Conservation (phyloP, 352 stramenopile genomes). For the Pythium chondricola region DNA sequence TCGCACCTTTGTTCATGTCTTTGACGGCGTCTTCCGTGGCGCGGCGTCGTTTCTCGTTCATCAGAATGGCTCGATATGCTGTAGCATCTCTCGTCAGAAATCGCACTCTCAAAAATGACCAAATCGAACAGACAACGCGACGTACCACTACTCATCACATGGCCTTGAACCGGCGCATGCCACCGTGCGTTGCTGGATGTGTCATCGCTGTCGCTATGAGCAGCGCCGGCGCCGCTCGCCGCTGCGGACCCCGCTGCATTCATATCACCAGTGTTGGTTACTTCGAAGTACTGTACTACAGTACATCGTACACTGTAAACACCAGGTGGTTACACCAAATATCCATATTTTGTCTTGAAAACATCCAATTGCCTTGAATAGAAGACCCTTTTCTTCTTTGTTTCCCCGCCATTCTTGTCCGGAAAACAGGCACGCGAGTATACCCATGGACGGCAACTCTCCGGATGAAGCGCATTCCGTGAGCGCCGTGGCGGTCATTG, state of each 20-base stretch:
- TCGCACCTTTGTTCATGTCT: conserved; percentile 36
- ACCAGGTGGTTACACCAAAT: too few species aligned
- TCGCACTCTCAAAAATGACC: neutral
- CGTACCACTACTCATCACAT: conserved; percentile 22
- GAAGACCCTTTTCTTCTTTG: neutral
- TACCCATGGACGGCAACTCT: conserved; percentile 13
- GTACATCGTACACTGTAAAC: too few species aligned
- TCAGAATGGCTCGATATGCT: conserved; percentile 38
- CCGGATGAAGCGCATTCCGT: conserved; percentile 18
- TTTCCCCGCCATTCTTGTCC: too few species aligned
- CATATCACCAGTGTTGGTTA: too few species aligned
- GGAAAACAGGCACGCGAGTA: too few species aligned
- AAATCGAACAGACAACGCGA: neutral
- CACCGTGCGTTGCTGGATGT: neutral
- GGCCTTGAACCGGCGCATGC: conserved; percentile 1
- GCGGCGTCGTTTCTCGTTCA: conserved; percentile 53
- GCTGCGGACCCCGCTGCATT: neutral
- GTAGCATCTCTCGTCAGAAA: neutral
- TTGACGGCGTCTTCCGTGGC: conserved; percentile 32
- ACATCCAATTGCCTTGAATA: too few species aligned
- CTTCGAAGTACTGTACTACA: too few species aligned
- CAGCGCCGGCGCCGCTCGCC: neutral
- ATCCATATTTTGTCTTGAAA: too few species aligned
- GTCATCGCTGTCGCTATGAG: conserved; percentile 1
- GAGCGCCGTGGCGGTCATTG: conserved; percentile 22